A percentile compares a stretch with the other conserved stretches of the same genome.
Evolutionary conservation across 495 filamentous ascomycete species (phyloP).

Genomic region (Trichoderma parareesei): DNA sequence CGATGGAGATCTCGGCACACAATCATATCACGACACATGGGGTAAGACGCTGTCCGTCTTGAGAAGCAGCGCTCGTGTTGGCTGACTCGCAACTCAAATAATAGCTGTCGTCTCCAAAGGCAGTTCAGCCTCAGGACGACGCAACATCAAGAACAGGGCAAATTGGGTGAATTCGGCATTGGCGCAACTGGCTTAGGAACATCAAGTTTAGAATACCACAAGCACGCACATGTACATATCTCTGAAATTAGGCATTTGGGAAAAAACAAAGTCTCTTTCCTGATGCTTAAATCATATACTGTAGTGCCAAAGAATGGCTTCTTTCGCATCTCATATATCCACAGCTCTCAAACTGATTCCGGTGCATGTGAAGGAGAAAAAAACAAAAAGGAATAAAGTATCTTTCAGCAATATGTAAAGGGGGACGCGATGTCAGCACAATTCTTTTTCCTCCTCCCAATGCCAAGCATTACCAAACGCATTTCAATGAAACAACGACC

Average conservation of each 20-base stretch:
- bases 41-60: constrained; percentile 8
- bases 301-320: neutral
- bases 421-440: neutral
- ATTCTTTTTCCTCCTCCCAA: neutral
- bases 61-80: neutral
- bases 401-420: neutral
- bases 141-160: neutral
- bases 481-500: neutral
- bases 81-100: neutral
- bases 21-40: neutral
- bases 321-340: neutral
- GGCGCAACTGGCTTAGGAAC: no score
- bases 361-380: neutral
- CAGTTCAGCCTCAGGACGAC: neutral
- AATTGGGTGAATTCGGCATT: neutral
- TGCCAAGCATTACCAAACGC: neutral
- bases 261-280: no score
- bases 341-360: neutral
- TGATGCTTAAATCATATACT: neutral
- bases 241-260: no score
- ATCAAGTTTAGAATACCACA: no score
- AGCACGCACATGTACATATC: no score
- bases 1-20: neutral
- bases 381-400: neutral
- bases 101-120: neutral